phyloP scores from a whole-genome alignment of 805 yeast species.

The Suhomyces kilbournensis region DNA sequence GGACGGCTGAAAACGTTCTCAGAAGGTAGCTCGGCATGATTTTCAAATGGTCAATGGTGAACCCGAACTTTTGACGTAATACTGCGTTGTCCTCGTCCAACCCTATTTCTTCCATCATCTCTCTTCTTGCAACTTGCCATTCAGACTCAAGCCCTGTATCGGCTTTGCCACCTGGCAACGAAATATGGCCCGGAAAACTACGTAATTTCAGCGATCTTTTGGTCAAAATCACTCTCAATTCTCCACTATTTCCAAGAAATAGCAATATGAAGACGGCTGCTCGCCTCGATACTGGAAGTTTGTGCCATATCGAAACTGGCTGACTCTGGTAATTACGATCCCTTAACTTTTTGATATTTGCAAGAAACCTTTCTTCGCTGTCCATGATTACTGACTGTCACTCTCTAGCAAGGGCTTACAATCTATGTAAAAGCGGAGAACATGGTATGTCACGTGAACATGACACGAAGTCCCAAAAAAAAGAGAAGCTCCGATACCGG shows the following conservation, averaged over 20 bases:
- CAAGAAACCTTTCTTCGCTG: slow-evolving; percentile 19
- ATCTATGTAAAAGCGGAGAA: background rate
- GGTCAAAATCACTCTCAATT: slow-evolving; percentile 74
- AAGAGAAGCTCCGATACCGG: slow-evolving; percentile 2
- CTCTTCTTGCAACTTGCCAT: slow-evolving; percentile 75
- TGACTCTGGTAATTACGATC: slow-evolving; percentile 32
- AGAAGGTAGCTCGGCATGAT: slow-evolving; percentile 78
- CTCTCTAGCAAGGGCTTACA: background rate
- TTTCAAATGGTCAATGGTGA: slow-evolving; percentile 57
- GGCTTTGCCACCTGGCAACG: slow-evolving; percentile 93
- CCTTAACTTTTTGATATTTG: slow-evolving; percentile 30
- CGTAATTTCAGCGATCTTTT: slow-evolving; percentile 67
- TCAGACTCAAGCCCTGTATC: slow-evolving; percentile 65
- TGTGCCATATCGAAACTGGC: slow-evolving; percentile 53
- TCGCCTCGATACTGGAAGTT: slow-evolving; percentile 62
- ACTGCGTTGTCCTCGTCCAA: slow-evolving; percentile 47
- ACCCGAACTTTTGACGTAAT: slow-evolving; percentile 46
- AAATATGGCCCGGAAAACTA: slow-evolving; percentile 84
- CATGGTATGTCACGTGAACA: background rate
- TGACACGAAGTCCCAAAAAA: too few relatives aligned
- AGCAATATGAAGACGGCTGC: slow-evolving; percentile 77
- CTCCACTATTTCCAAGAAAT: slow-evolving; percentile 70
- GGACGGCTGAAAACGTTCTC: slow-evolving; percentile 76
- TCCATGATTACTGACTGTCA: slow-evolving; percentile 1
- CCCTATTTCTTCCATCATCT: slow-evolving; percentile 86